Conservation (phyloP, 1,284 basidiomycete genomes). For the Ganoderma lucidum region DNA sequence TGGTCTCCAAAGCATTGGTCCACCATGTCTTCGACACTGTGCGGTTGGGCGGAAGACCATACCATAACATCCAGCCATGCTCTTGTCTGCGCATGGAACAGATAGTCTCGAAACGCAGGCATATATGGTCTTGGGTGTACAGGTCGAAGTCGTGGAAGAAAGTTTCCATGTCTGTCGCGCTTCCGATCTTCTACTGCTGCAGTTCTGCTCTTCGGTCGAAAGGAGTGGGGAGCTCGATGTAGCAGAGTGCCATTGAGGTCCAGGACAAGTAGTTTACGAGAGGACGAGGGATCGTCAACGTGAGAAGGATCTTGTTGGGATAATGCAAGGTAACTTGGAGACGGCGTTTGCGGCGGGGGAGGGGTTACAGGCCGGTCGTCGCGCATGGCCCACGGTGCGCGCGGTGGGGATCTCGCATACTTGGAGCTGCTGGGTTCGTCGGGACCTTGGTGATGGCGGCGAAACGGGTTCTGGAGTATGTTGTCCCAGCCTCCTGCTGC, state of each 20-base stretch:
- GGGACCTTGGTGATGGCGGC: not conserved
- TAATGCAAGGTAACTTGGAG: conserved; percentile 41
- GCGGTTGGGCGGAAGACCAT: conserved; percentile 87
- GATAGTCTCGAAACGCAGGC: conserved; percentile 66
- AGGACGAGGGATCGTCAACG: conserved; percentile 43
- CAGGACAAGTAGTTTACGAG: conserved; percentile 78
- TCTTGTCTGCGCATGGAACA: conserved; percentile 63
- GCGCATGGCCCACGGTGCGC: conserved; percentile 21
- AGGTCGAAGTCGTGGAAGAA: conserved; percentile 46
- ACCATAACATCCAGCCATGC: conserved; percentile 83
- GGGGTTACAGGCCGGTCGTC: conserved; percentile 34
- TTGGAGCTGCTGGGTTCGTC: not conserved
- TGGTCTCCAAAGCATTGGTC: conserved; percentile 58
- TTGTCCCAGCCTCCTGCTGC: conserved; percentile 8
- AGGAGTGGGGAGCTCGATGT: conserved; percentile 58
- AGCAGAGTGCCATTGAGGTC: conserved; percentile 88
- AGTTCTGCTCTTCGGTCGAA: conserved; percentile 31
- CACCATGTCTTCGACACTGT: conserved; percentile 81
- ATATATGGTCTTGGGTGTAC: conserved; percentile 77
- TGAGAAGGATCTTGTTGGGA: conserved; percentile 34
- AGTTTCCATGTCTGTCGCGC: conserved; percentile 23
- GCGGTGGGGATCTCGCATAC: conserved; percentile 15
- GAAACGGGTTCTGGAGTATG: not conserved
- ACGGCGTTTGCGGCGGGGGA: conserved; percentile 37
- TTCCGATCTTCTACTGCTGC: conserved; percentile 28